Percentiles rank a stretch among this genome's conserved stretches.
These are phyloP conservation scores for Mycena alexandri DNA, from an alignment of 768 basidiomycete species.

Conservation along the genomic window DNA sequence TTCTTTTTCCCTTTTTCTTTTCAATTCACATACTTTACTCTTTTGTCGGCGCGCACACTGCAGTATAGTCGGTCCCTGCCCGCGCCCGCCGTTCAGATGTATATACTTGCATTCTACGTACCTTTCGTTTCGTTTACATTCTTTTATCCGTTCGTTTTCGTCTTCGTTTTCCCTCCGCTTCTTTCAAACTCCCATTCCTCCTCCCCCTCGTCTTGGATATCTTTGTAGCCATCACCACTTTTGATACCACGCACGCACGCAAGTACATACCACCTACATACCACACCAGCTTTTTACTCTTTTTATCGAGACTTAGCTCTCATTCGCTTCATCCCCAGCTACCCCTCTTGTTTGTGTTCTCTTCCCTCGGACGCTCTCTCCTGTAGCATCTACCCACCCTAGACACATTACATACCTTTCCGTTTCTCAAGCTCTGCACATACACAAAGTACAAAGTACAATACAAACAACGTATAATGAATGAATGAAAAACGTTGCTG, in stretches of 20 bases:
- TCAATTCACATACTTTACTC: conserved; percentile 13
- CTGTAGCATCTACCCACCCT: conserved; percentile 36
- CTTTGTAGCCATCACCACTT: conserved; percentile 25
- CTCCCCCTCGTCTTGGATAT: conserved; percentile 29
- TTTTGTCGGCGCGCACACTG: conserved; percentile 34
- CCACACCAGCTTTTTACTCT: conserved; percentile 36
- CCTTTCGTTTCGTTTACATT: conserved; percentile 10
- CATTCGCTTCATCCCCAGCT: conserved; percentile 17
- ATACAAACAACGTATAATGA: conserved; percentile 20
- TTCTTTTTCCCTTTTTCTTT: conserved; percentile 46
- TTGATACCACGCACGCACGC: conserved; percentile 31
- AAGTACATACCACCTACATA: conserved; percentile 35
- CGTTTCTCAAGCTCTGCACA: conserved; percentile 16
- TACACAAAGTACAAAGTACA: conserved; percentile 32
- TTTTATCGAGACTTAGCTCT: conserved; percentile 39
- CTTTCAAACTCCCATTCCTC: conserved; percentile 20
- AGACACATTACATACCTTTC: conserved; percentile 24
- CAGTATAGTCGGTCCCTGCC: conserved; percentile 41
- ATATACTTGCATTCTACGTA: conserved; percentile 33
- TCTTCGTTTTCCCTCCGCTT: conserved; percentile 22
- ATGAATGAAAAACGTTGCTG: conserved; percentile 12
- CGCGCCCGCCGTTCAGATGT: conserved; percentile 27
- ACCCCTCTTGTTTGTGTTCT: neutral
- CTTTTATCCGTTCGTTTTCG: conserved; percentile 2
- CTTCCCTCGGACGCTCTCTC: conserved; percentile 30